phyloP scores from a whole-genome alignment of 306 rosid genomes.

The Ziziphus jujuba region DNA sequence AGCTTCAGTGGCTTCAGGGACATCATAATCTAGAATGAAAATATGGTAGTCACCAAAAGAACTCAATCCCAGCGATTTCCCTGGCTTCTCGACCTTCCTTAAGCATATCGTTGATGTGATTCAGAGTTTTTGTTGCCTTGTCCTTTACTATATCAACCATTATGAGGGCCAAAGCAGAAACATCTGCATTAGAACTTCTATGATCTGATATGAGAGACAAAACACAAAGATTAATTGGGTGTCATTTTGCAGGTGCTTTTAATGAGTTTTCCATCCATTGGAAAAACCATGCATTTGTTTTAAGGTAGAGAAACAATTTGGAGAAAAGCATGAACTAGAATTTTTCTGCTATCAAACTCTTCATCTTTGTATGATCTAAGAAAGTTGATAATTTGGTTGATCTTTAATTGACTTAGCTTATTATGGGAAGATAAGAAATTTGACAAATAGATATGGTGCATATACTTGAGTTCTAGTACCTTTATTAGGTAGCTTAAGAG shows the following conservation, averaged over 20 bases:
- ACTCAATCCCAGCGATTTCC: neutral
- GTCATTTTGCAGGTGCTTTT: conserved; percentile 51
- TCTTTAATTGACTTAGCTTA: neutral
- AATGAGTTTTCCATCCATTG: conserved; percentile 27
- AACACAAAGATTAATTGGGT: conserved; percentile 50
- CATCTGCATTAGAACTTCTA: conserved; percentile 35
- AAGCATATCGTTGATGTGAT: conserved; percentile 43
- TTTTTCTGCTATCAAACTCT: neutral
- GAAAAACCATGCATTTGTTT: conserved; percentile 28
- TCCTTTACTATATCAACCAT: conserved; percentile 41
- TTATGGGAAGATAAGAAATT: conserved; percentile 34
- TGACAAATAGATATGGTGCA: conserved; percentile 24
- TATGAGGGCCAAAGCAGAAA: conserved; percentile 48
- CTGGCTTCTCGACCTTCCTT: conserved; percentile 25
- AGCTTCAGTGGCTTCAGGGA: conserved; percentile 41
- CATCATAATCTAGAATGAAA: conserved; percentile 31
- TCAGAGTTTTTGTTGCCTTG: conserved; percentile 38
- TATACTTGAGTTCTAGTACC: too few species aligned
- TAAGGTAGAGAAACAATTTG: conserved; percentile 23
- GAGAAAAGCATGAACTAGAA: conserved; percentile 25
- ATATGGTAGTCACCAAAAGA: conserved; percentile 27
- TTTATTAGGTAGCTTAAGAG: too few species aligned
- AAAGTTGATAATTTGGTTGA: neutral
- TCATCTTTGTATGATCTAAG: conserved; percentile 20
- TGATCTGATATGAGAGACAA: conserved; percentile 48